A percentile compares a stretch with the other conserved stretches of the same genome.
These are phyloP conservation scores for Escovopsis sp. DNA, from an alignment of 2,329 filamentous ascomycete genomes.

Conservation along the genomic window DNA sequence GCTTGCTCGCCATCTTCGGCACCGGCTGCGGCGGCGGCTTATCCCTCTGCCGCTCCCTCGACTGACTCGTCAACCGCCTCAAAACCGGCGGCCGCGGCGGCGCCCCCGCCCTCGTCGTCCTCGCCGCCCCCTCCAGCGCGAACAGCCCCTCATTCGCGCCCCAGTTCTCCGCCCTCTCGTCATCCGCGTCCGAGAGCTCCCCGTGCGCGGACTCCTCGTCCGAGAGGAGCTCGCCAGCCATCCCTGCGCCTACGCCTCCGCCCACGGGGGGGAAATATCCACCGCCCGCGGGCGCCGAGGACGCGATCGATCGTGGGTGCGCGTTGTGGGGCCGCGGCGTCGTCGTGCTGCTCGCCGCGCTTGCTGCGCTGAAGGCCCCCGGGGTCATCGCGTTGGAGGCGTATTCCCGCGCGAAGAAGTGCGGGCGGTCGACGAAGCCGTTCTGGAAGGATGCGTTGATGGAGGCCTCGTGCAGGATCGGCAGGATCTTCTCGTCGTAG, in stretches of 20 bases:
- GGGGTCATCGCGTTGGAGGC: conserved; percentile 49
- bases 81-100: conserved; percentile 32
- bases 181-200: conserved; percentile 65
- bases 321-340: conserved; percentile 45
- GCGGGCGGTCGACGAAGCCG: conserved; percentile 63
- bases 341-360: too few relatives aligned
- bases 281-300: conserved; percentile 48
- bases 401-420: conserved; percentile 42
- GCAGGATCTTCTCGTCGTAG: conserved; percentile 85
- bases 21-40: conserved; percentile 24
- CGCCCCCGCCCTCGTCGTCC: conserved; percentile 9
- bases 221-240: conserved; percentile 49
- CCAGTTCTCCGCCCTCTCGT: conserved; percentile 30
- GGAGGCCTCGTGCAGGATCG: conserved; percentile 74
- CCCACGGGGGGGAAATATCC: conserved; percentile 34
- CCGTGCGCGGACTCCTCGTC: conserved; percentile 65
- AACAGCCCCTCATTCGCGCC: conserved; percentile 33
- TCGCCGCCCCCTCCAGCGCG: conserved; percentile 45
- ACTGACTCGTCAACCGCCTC: conserved; percentile 16
- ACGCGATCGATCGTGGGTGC: conserved; percentile 73
- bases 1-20: conserved; percentile 23
- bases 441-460: conserved; percentile 76
- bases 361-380: conserved; percentile 35
- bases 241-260: too few relatives aligned
- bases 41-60: conserved; percentile 17